Evolutionary conservation across 1,284 basidiomycete species (phyloP).

Genomic region (Thecaphora frezii): DNA sequence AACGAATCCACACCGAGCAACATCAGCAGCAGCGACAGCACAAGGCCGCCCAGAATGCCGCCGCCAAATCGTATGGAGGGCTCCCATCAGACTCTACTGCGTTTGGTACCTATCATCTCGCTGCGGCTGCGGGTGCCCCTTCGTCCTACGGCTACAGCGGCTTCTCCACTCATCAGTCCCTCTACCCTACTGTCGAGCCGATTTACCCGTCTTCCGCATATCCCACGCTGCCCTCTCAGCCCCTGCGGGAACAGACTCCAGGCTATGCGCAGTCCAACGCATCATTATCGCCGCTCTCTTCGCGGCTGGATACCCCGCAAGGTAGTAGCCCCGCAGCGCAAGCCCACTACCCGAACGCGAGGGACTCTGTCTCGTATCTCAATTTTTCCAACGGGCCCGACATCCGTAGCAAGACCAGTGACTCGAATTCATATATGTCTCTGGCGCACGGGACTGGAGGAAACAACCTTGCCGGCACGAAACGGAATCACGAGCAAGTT

Average conservation of each 20-base stretch:
- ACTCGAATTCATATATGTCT: constrained; percentile 46
- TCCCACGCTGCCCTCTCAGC: constrained; percentile 12
- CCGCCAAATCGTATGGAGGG: constrained; percentile 21
- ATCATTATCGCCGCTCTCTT: constrained; percentile 44
- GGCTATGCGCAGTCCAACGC: constrained; percentile 45
- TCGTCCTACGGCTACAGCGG: constrained; percentile 13
- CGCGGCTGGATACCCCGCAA: constrained; percentile 41
- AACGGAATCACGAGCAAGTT: constrained; percentile 47
- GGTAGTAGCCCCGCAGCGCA: constrained; percentile 29
- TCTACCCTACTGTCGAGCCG: constrained; percentile 6
- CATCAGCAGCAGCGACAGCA: constrained; percentile 47
- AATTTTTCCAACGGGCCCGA: constrained; percentile 22
- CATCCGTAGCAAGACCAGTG: constrained; percentile 33
- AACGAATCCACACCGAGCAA: constrained; percentile 85
- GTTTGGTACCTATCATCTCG: constrained; percentile 19
- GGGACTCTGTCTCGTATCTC: constrained; percentile 33
- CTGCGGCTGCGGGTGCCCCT: constrained; percentile 1
- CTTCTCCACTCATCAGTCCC: neutral
- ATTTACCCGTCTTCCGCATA: constrained; percentile 16
- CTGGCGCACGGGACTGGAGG: constrained; percentile 41
- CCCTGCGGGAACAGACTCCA: constrained; percentile 19
- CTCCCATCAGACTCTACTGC: constrained; percentile 1
- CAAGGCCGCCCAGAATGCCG: constrained; percentile 37
- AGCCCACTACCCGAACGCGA: constrained; percentile 8
- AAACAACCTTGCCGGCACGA: constrained; percentile 32